Base-by-base conservation (phyloP, 1,284 basidiomycete species). In the Microbotryum violaceum region DNA sequence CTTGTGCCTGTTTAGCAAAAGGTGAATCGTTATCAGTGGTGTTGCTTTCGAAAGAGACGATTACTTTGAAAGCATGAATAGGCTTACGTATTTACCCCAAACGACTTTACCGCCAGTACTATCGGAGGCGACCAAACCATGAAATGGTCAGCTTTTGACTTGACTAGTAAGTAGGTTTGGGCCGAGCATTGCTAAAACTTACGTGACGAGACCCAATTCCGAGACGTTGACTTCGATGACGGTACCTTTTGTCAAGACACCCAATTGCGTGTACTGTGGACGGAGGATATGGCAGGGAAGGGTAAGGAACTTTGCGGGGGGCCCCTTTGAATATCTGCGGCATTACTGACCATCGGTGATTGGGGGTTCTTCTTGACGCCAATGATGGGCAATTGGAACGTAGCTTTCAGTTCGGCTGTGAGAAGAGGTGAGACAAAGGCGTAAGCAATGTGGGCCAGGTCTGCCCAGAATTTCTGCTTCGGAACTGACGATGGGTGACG, bases 361-460 rank as follows among this genome's bases (percentile, higher is more conserved):
- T 98, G 94, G 16, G 96, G 96, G 74, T 99, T 99, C 82, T 98
- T 98, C 82, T 98, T 99, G 67, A 99, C 94, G 59, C 91, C 91
- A 51, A 99, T 82, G 70, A 99, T 98, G 67, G 96, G 92, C 3
- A 99, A 80, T 76, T 98, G 96, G 84, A 99, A 99, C 1, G 96
- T 98, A 10, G 94, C 94, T 77, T 97, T 97, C 61, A 97, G 79
- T 73, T 97, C 92, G 68, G 94, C 91, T 93, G 73, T 7, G 64
- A 27, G 46, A 42, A 42, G 14, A 42, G 16, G 42, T 27, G 27
- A 27, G 27, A 27, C 6, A 6, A 6, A 27, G 27, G 27, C 27
- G 27, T 27, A 27, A 27, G 27, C 27, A 27, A 6, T 27, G 27
- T 27, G 27, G 27, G 27, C 6, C 6, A 27, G 27, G 27, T 6